Evolutionary conservation across 2,329 filamentous ascomycete genomes (phyloP).

Genomic region (Aspergillus sp.): DNA sequence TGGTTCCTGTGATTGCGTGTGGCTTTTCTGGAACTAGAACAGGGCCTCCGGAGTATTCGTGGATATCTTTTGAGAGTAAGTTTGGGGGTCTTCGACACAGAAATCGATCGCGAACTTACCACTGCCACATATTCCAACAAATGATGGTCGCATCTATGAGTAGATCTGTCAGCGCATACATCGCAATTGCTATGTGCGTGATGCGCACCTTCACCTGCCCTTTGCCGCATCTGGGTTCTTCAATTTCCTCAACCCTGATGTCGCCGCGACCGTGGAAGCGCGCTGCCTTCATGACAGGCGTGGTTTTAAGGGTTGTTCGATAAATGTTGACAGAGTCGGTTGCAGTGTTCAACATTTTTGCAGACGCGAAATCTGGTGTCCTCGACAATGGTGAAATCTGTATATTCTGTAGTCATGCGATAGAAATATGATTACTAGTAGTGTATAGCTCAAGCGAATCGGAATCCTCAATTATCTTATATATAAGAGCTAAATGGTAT

Average conservation of each 20-base stretch:
- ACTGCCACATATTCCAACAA: conserved; percentile 40
- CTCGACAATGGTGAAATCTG: not conserved
- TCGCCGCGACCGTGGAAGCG: conserved; percentile 41
- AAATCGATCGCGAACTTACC: conserved; percentile 17
- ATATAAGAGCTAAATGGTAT: no score
- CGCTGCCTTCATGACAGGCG: conserved; percentile 35
- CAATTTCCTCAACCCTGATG: conserved; percentile 38
- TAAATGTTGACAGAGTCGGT: not conserved
- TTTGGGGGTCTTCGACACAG: no score
- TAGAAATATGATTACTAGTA: not conserved
- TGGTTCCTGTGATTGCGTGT: conserved; percentile 60
- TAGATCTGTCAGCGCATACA: not conserved
- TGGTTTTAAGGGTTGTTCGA: not conserved
- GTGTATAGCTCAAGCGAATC: no score
- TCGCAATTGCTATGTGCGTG: no score
- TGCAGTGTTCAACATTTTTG: not conserved
- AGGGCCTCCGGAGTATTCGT: conserved; percentile 55
- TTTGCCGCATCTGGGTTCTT: conserved; percentile 45
- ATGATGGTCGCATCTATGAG: conserved; percentile 31
- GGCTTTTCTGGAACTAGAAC: conserved; percentile 55
- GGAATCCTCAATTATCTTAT: no score
- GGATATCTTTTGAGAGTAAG: conserved; percentile 43
- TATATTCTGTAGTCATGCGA: not conserved
- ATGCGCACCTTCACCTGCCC: conserved; percentile 52
- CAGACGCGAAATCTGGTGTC: not conserved